Conservation (phyloP, 2,329 filamentous ascomycete genomes). For the Periconia macrospinosa region DNA sequence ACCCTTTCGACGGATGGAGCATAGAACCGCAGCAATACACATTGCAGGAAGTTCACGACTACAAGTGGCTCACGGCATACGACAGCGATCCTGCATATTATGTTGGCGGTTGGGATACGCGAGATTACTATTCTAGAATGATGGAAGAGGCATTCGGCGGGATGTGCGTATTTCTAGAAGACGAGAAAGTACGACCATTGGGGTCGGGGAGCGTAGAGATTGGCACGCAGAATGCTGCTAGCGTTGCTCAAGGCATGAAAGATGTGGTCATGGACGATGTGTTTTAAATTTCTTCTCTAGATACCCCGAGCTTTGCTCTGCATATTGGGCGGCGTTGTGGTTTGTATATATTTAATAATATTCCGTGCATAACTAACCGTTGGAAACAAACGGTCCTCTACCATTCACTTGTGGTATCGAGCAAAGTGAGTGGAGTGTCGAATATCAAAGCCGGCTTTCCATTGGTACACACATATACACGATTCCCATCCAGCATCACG, state of each 20-base stretch:
- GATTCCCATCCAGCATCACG: no score
- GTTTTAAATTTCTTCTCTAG: slow-evolving; percentile 33
- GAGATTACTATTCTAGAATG: slow-evolving; percentile 78
- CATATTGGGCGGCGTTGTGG: background rate
- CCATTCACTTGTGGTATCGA: no score
- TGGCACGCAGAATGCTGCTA: slow-evolving; percentile 43
- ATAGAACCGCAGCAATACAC: slow-evolving; percentile 69
- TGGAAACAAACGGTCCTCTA: no score
- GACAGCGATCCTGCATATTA: slow-evolving; percentile 66
- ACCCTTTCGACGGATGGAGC: slow-evolving; percentile 79
- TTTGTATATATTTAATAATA: background rate
- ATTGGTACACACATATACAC: no score
- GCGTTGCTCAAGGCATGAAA: slow-evolving; percentile 62
- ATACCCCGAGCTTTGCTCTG: slow-evolving; percentile 31
- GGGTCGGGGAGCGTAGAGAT: slow-evolving; percentile 32
- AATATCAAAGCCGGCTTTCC: no score
- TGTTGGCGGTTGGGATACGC: slow-evolving; percentile 80
- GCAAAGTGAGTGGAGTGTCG: no score
- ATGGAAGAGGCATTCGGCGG: slow-evolving; percentile 90
- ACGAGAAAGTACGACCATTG: slow-evolving; percentile 59
- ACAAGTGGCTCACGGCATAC: slow-evolving; percentile 70
- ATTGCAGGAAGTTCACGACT: slow-evolving; percentile 71
- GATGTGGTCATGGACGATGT: slow-evolving; percentile 49
- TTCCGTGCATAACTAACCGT: no score
- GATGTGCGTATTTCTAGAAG: slow-evolving; percentile 80